phyloP scores from a whole-genome alignment of 495 filamentous ascomycete species.

The Talaromyces liani region DNA sequence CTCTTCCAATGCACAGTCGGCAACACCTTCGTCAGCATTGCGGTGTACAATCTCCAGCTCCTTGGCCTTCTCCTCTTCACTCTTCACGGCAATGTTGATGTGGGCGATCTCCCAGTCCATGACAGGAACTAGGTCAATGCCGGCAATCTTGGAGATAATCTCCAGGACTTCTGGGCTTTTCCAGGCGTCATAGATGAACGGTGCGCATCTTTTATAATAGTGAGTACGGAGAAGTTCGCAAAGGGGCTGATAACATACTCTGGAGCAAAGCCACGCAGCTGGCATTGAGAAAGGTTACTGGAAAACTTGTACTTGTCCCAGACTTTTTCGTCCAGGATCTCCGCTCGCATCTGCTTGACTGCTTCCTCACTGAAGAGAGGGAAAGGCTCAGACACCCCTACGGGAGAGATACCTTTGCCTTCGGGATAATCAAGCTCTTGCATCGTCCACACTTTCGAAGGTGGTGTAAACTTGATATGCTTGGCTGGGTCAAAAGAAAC shows the following conservation, averaged over 20 bases:
- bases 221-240: constrained; percentile 2
- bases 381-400: constrained; percentile 69
- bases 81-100: constrained; percentile 60
- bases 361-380: constrained; percentile 62
- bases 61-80: constrained; percentile 44
- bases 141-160: constrained; percentile 63
- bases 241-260: constrained; percentile 41
- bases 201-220: constrained; percentile 41
- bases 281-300: constrained; percentile 57
- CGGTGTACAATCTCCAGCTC: constrained; percentile 34
- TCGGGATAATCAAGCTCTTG: constrained; percentile 49
- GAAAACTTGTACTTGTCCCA: constrained; percentile 56
- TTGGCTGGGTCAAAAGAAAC: constrained; percentile 42
- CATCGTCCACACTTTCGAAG: constrained; percentile 50
- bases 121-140: constrained; percentile 61
- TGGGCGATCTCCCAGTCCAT: constrained; percentile 72
- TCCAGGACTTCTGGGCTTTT: constrained; percentile 54
- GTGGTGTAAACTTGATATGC: constrained; percentile 47
- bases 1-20: constrained; percentile 49
- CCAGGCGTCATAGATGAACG: constrained; percentile 67
- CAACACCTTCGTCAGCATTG: constrained; percentile 39
- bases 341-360: constrained; percentile 55
- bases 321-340: constrained; percentile 59
- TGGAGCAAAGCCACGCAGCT: constrained; percentile 59
- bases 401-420: constrained; percentile 51